Percentiles rank a stretch among this genome's conserved stretches.
Conservation (phyloP, 1,284 basidiomycete species). For the Ceratobasidium sp. region DNA sequence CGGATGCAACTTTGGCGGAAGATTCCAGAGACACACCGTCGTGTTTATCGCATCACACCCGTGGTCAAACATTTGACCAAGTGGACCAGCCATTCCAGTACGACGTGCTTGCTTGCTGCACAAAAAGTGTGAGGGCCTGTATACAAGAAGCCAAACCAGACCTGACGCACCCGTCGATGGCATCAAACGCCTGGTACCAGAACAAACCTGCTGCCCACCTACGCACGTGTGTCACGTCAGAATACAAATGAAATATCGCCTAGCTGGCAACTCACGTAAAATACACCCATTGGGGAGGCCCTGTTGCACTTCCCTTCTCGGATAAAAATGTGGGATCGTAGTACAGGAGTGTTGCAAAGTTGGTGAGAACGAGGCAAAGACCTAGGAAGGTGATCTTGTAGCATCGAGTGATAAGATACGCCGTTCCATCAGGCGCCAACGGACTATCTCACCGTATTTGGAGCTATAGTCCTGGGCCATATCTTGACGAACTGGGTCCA, state of each 20-base stretch:
- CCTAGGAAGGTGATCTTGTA: conserved; percentile 87
- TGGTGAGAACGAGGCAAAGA: conserved; percentile 83
- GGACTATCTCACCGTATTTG: conserved; percentile 80
- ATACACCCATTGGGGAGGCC: conserved; percentile 87
- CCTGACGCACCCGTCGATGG: conserved; percentile 81
- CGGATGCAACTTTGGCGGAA: conserved; percentile 44
- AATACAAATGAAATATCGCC: conserved; percentile 19
- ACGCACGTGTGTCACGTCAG: conserved; percentile 13
- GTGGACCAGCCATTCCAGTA: conserved; percentile 95
- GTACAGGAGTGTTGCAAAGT: conserved; percentile 86
- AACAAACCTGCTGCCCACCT: conserved; percentile 94
- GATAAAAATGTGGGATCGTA: conserved; percentile 84
- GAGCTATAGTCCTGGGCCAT: conserved; percentile 90
- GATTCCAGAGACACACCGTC: conserved; percentile 68
- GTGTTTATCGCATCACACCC: conserved; percentile 96
- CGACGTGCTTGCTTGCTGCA: conserved; percentile 92
- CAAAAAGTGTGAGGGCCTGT: conserved; percentile 48
- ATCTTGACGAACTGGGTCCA: conserved; percentile 96
- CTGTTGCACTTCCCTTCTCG: conserved; percentile 71
- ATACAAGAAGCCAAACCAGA: neutral
- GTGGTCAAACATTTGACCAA: conserved; percentile 98
- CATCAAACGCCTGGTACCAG: conserved; percentile 91
- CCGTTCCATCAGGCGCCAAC: neutral
- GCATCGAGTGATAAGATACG: conserved; percentile 7
- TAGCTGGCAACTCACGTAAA: conserved; percentile 72